Evolutionary conservation across 371 early-diverging fungal species (phyloP), one percentile per base, ranked within the genome.

Genomic region (Lichtheimia corymbifera): DNA sequence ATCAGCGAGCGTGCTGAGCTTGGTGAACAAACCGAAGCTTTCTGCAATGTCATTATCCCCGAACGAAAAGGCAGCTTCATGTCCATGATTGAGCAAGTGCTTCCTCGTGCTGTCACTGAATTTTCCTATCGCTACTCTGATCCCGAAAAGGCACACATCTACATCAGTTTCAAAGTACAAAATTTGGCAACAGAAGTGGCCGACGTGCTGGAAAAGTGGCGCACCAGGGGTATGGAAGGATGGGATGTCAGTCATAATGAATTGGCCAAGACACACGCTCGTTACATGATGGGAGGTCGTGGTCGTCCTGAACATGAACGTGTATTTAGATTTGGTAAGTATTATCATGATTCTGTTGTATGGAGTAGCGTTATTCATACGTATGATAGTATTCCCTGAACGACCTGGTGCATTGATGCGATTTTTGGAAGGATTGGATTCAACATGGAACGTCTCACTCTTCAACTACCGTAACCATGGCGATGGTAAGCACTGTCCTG

Each of bases 401-500:
- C 86, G 97, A 50, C 97, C 96, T 7, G 97, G 95, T 51, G 97
- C 97, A 2, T 77, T 97, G 27, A 74, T 84, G 24, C 87, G 86
- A 64, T 97, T 98, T 72, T 81, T 98, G 61, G 64, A 69, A n/a
- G 87, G 86, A 14, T 63, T 98, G 47, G 67, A 83, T 41, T 81
- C 86, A 24, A 76, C 71, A 35, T 96, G 91, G 91, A 97, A 97
- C 71, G 90, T 95, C n/a, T 88, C 94, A 0, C 76, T 96, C n/a
- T 95, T 96, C 83, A 96, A 97, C 71, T 96, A 98, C 78, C 87
- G 97, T 49, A 95, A 98, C 72, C 90, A 92, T 70, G 98, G 98
- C 28, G 94, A 93, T 62, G 89, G 86, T 85, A 85, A 61, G 66
- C 55, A 9, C 20, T 6, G 3, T 17, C 11, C 35, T 54, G 5